Evolutionary conservation across 192 early-diverging fungal species (phyloP).

Genomic region (Spinellus fusiger): DNA sequence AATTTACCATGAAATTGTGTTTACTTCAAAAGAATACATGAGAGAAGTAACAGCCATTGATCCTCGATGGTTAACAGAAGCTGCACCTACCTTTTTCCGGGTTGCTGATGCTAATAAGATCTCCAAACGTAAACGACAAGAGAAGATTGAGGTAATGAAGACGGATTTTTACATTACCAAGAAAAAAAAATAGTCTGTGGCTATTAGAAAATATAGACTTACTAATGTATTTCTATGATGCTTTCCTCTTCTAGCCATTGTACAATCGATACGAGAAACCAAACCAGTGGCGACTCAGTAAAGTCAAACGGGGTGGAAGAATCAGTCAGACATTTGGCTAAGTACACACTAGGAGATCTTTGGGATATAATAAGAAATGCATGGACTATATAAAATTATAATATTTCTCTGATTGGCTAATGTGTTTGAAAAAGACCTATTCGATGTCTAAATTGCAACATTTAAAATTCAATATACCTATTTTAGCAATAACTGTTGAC

Average conservation of each 20-base stretch:
- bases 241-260: slow-evolving; percentile 70
- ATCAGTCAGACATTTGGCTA: slow-evolving; percentile 79
- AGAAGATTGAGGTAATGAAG: slow-evolving; percentile 64
- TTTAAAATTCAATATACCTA: no score
- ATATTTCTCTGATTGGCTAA: neutral
- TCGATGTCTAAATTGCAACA: no score
- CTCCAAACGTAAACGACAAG: slow-evolving; percentile 86
- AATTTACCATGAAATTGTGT: slow-evolving; percentile 88
- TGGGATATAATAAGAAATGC: neutral
- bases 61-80: slow-evolving; percentile 90
- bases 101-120: slow-evolving; percentile 93
- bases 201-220: neutral
- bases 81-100: slow-evolving; percentile 98
- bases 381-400: neutral
- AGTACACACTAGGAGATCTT: neutral
- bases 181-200: neutral
- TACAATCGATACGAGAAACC: slow-evolving; percentile 91
- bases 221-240: slow-evolving; percentile 1
- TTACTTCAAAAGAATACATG: slow-evolving; percentile 93
- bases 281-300: slow-evolving; percentile 92
- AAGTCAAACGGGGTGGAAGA: slow-evolving; percentile 61
- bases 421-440: no score
- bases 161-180: neutral
- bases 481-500: no score
- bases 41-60: slow-evolving; percentile 83